Conservation (phyloP, 2,329 filamentous ascomycete genomes). For the Diplodia seriata region DNA sequence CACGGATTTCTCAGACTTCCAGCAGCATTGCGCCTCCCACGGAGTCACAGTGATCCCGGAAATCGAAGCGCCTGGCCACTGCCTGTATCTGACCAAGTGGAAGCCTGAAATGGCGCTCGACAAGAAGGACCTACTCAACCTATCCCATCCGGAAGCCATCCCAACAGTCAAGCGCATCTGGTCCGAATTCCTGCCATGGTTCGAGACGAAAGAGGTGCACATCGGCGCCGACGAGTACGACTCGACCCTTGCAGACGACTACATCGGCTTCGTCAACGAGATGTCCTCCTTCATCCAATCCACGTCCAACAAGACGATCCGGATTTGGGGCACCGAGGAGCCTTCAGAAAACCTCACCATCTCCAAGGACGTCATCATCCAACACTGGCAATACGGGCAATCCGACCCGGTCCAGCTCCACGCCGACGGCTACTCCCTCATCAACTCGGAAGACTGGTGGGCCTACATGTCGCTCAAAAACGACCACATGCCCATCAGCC, state of each 20-base stretch:
- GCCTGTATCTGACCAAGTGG: conserved; percentile 48
- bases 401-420: conserved; percentile 55
- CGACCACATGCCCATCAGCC: conserved; percentile 56
- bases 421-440: conserved; percentile 47
- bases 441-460: conserved; percentile 61
- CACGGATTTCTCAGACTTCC: conserved; percentile 46
- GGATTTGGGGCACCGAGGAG: conserved; percentile 54
- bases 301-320: conserved; percentile 44
- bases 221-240: conserved; percentile 50
- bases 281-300: conserved; percentile 46
- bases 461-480: conserved; percentile 64
- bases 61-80: conserved; percentile 48
- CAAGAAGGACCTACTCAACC: conserved; percentile 47
- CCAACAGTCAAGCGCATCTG: conserved; percentile 48
- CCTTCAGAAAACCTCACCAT: conserved; percentile 51
- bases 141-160: conserved; percentile 46
- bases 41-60: conserved; percentile 48
- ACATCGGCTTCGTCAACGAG: conserved; percentile 48
- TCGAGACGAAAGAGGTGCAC: conserved; percentile 48
- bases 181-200: conserved; percentile 49
- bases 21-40: conserved; percentile 45
- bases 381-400: conserved; percentile 59
- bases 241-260: conserved; percentile 45
- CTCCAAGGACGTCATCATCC: conserved; percentile 51
- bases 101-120: conserved; percentile 48